Evolutionary conservation across 2,329 filamentous ascomycete genomes (phyloP).

Genomic region (Biscogniauxia sp.): DNA sequence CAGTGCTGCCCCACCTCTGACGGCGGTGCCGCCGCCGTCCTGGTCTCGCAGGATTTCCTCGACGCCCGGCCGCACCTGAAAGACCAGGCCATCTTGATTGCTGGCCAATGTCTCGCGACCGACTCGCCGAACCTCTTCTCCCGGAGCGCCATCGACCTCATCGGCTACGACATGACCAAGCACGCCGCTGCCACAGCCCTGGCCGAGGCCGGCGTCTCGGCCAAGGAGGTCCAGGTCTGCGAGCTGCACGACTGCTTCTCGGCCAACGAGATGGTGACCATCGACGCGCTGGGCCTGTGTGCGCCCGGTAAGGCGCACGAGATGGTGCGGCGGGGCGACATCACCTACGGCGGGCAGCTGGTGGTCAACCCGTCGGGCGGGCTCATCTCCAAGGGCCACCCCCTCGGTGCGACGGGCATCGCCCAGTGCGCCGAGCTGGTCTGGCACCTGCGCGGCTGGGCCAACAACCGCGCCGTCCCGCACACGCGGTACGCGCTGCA

Average conservation of each 20-base stretch:
- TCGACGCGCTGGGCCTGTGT: slow-evolving; percentile 81
- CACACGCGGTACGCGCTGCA: slow-evolving; percentile 74
- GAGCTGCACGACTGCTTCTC: slow-evolving; percentile 98
- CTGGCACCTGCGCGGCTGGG: slow-evolving; percentile 95
- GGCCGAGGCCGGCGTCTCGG: slow-evolving; percentile 66
- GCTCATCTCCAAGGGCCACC: slow-evolving; percentile 93
- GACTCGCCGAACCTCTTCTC: slow-evolving; percentile 80
- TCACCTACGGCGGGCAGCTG: slow-evolving; percentile 83
- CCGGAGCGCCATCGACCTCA: slow-evolving; percentile 76
- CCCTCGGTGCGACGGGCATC: slow-evolving; percentile 88
- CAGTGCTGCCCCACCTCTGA: slow-evolving; percentile 98
- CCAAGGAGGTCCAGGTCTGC: slow-evolving; percentile 74
- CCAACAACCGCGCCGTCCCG: slow-evolving; percentile 76
- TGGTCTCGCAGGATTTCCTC: slow-evolving; percentile 87
- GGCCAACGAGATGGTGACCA: slow-evolving; percentile 86
- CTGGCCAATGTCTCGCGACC: slow-evolving; percentile 83
- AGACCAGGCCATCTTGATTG: slow-evolving; percentile 80
- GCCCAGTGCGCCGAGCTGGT: slow-evolving; percentile 94
- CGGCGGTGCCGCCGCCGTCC: slow-evolving; percentile 81
- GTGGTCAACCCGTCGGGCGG: slow-evolving; percentile 93
- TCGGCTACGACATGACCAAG: slow-evolving; percentile 84
- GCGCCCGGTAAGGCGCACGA: slow-evolving; percentile 85
- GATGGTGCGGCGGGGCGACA: slow-evolving; percentile 80
- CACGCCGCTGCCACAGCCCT: slow-evolving; percentile 69
- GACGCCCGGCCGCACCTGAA: slow-evolving; percentile 79